phyloP scores from a whole-genome alignment of 371 early-diverging fungal genomes.

The Globomyces sp. region DNA sequence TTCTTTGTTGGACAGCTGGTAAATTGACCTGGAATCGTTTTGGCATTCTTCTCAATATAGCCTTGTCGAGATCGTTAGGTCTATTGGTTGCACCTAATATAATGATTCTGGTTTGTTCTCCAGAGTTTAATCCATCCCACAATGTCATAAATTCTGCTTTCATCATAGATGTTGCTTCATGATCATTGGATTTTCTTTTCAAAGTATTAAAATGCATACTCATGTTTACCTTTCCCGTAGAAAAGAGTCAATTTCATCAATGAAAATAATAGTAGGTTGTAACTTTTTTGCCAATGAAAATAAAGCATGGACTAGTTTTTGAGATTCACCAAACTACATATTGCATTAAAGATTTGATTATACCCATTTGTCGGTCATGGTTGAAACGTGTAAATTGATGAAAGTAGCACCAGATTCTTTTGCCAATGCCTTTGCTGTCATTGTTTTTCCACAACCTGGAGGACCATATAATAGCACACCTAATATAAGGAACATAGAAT shows the following conservation, averaged over 20 bases:
- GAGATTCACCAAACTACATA: conserved; percentile 85
- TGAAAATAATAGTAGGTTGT: conserved; percentile 94
- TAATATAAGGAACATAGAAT: conserved; percentile 76
- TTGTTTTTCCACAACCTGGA: conserved; percentile 91
- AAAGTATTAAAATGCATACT: no score
- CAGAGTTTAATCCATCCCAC: conserved; percentile 95
- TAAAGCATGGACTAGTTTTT: conserved; percentile 88
- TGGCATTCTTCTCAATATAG: conserved; percentile 96
- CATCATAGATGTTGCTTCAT: conserved; percentile 96
- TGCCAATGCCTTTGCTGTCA: conserved; percentile 96
- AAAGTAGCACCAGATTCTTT: conserved; percentile 94
- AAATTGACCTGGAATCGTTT: conserved; percentile 87
- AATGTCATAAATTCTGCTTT: conserved; percentile 98
- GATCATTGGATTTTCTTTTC: conserved; percentile 77
- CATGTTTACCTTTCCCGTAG: conserved; percentile 61
- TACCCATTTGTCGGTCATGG: conserved; percentile 91
- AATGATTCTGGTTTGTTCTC: conserved; percentile 72
- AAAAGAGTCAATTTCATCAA: conserved; percentile 97
- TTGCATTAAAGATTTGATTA: not conserved
- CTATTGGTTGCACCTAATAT: conserved; percentile 70
- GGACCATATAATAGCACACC: conserved; percentile 9
- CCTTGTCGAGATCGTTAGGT: conserved; percentile 95
- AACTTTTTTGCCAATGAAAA: conserved; percentile 92
- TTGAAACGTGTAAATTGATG: conserved; percentile 93
- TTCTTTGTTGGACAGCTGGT: conserved; percentile 87